phyloP scores from a whole-genome alignment of 108 stramenopile species.

The Chaetoceros muelleri region DNA sequence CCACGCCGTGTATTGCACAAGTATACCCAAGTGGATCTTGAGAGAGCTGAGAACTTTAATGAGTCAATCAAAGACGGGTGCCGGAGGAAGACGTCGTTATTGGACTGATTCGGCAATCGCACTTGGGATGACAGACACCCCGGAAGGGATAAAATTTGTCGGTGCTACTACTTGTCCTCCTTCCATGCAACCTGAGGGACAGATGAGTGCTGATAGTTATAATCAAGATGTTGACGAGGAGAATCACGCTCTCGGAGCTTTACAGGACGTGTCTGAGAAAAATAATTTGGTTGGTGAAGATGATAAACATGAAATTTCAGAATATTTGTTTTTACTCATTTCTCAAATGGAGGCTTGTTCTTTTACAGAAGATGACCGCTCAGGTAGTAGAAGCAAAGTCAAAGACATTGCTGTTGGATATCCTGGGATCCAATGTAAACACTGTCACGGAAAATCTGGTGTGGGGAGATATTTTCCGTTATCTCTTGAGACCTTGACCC shows the following conservation, averaged over 20 bases:
- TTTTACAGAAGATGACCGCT: conserved; percentile 71
- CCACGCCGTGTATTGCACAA: conserved; percentile 29
- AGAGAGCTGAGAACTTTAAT: conserved; percentile 26
- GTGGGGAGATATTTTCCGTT: conserved; percentile 73
- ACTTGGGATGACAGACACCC: conserved; percentile 62
- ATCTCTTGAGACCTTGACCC: conserved; percentile 42
- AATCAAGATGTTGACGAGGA: background rate
- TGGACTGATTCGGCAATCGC: conserved; percentile 61
- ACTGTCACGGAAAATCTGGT: conserved; percentile 61
- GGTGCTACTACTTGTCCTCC: too few species aligned
- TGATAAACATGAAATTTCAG: conserved; percentile 26
- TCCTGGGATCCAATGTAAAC: conserved; percentile 66
- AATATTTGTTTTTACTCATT: conserved; percentile 52
- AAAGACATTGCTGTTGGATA: conserved; percentile 50
- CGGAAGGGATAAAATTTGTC: conserved; percentile 55
- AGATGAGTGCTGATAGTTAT: too few species aligned
- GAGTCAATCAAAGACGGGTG: conserved; percentile 30
- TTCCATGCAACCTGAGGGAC: conserved; percentile 1
- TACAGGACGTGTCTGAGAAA: background rate
- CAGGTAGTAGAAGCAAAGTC: conserved; percentile 51
- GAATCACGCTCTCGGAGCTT: background rate
- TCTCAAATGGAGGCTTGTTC: conserved; percentile 66
- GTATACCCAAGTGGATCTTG: conserved; percentile 31
- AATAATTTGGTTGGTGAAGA: conserved; percentile 9
- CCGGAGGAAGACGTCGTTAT: conserved; percentile 62